Percentiles rank a stretch among this genome's conserved stretches.
Evolutionary conservation across 176 grass and related monocot genomes (phyloP).

Genomic region (Oryza glaberrima): DNA sequence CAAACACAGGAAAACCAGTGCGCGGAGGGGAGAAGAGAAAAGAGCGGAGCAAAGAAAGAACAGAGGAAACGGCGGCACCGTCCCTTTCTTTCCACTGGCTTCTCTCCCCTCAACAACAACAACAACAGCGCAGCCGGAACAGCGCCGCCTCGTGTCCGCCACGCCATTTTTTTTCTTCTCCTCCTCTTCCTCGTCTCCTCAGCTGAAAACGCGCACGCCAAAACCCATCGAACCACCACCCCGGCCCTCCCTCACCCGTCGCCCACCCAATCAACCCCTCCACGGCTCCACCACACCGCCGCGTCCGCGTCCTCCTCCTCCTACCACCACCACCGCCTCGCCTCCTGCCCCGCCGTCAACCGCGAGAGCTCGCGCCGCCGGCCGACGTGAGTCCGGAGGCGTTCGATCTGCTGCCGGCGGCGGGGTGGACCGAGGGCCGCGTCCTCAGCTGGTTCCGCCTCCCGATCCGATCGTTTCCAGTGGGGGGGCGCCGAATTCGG

Average conservation of each 20-base stretch:
- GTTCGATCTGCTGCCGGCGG: slow-evolving; percentile 23
- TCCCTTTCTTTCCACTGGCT: background rate
- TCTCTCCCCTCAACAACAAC: background rate
- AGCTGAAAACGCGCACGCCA: slow-evolving; percentile 8
- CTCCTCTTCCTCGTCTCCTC: background rate
- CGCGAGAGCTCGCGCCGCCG: background rate
- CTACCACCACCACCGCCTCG: slow-evolving; percentile 11
- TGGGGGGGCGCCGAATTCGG: background rate
- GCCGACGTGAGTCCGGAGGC: background rate
- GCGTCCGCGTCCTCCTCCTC: no score
- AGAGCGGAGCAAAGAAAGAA: background rate
- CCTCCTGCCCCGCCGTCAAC: background rate
- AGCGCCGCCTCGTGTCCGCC: slow-evolving; percentile 39
- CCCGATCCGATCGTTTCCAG: slow-evolving; percentile 33
- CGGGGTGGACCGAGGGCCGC: no score
- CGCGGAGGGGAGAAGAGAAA: no score
- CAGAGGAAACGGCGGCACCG: background rate
- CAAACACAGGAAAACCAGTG: background rate
- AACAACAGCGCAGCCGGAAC: slow-evolving; percentile 6
- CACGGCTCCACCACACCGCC: no score
- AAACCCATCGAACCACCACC: slow-evolving; percentile 36
- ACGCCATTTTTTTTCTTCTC: slow-evolving; percentile 16
- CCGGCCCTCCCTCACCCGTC: background rate
- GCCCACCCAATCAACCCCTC: background rate
- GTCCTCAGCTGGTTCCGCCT: background rate